Base-by-base conservation (phyloP, 768 basidiomycete species). In the Leucosporidium scottii region DNA sequence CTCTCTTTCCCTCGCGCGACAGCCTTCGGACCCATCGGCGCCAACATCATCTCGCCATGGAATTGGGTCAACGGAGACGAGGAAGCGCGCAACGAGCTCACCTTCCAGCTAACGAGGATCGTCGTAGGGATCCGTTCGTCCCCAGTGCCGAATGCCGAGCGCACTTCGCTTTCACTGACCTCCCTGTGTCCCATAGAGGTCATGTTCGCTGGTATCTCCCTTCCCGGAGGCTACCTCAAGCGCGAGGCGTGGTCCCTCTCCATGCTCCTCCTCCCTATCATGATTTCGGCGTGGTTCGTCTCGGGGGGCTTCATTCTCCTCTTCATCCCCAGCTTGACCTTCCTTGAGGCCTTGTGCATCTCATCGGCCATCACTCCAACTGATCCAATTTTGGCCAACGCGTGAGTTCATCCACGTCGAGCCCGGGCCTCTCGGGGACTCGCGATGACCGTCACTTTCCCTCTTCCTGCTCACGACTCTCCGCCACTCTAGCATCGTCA, bases 361-460 rank as follows among this genome's bases (percentile, higher is more conserved):
- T 77, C 76, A 0, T 77, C 79, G 0, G 80, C 78, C 66, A 74
- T 81, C 27, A 80, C 80, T 0, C 60, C 60, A 3, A 61, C 60
- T 0, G 81, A 81, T 66, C 81, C 81, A 0, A 79, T 80, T n/a
- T 62, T 81, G 15, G 77, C 79, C 8, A 79, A 79, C 55, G 73
- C 77, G 28, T 44, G 15, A 44, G 39, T 44, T n/a, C n/a, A n/a
- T n/a, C n/a, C 15, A n/a, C n/a, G n/a, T n/a, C n/a, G n/a, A n/a
- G n/a, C n/a, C n/a, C n/a, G n/a, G n/a, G n/a, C n/a, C n/a, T n/a
- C n/a, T n/a, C n/a, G n/a, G n/a, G n/a, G n/a, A n/a, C n/a, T n/a
- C n/a, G n/a, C n/a, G n/a, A n/a, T n/a, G n/a, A n/a, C n/a, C n/a
- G n/a, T n/a, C n/a, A n/a, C n/a, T n/a, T n/a, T n/a, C n/a, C n/a